Evolutionary conservation across 306 rosid genomes (phyloP).

Genomic region (Abrus precatorius): DNA sequence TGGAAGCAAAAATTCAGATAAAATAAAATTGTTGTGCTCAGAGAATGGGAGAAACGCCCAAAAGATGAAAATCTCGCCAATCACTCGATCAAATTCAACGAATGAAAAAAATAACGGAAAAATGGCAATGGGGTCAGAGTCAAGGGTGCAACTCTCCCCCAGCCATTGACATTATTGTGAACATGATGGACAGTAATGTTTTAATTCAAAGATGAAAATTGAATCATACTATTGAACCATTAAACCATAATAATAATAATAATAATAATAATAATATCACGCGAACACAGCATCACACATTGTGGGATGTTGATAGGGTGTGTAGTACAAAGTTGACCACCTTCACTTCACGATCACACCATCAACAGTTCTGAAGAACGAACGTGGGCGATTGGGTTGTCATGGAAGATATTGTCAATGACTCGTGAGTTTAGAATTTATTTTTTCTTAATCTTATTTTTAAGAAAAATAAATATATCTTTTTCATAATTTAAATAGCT

Average conservation of each 20-base stretch:
- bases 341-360: conserved; percentile 18
- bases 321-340: conserved; percentile 21
- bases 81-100: conserved; percentile 21
- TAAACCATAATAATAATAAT: not conserved
- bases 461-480: not conserved
- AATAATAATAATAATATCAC: not conserved
- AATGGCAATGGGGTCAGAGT: conserved; percentile 57
- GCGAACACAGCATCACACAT: conserved; percentile 7
- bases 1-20: conserved; percentile 32
- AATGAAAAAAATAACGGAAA: not conserved
- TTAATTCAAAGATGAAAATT: conserved; percentile 4
- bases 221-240: not conserved
- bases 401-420: not conserved
- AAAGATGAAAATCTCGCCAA: not conserved
- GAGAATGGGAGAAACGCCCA: not conserved
- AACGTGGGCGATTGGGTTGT: conserved; percentile 37
- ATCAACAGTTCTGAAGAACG: not conserved
- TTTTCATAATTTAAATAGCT: not conserved
- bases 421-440: not conserved
- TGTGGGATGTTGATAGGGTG: not conserved
- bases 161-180: conserved; percentile 35
- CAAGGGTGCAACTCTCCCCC: conserved; percentile 50
- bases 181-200: conserved; percentile 9
- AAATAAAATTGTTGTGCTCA: not conserved
- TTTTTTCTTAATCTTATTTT: not conserved